Percentiles rank a stretch among this genome's conserved stretches.
Evolutionary conservation across 768 basidiomycete species (phyloP).

Genomic region (Lepiota brunneoincarnata): DNA sequence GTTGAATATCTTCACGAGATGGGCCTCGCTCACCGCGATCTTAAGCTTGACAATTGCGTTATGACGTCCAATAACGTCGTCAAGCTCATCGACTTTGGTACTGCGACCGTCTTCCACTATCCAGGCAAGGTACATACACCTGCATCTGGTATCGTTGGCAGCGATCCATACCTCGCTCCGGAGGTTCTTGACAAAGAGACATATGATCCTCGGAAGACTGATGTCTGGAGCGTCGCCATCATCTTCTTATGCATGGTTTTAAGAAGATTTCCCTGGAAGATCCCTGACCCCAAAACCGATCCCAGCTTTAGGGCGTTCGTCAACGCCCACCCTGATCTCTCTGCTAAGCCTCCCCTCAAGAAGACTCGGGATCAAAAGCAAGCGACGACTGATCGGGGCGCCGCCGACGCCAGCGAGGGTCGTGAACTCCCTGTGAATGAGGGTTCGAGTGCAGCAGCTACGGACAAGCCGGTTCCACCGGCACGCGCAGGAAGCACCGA

Average conservation of each 20-base stretch:
- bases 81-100: constrained; percentile 99
- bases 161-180: constrained; percentile 97
- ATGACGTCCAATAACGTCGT: constrained; percentile 95
- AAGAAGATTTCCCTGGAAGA: constrained; percentile 97
- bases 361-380: constrained; percentile 16
- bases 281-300: constrained; percentile 93
- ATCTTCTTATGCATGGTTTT: constrained; percentile 99
- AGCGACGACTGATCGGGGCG: constrained; percentile 14
- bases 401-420: constrained; percentile 12
- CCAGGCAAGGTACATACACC: constrained; percentile 82
- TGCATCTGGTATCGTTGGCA: constrained; percentile 92
- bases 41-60: constrained; percentile 99
- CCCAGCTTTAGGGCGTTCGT: constrained; percentile 90
- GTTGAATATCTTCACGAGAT: constrained; percentile 97
- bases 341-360: constrained; percentile 43
- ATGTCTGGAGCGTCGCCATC: constrained; percentile 98
- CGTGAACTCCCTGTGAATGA: constrained; percentile 28
- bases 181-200: constrained; percentile 80
- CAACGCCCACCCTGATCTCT: constrained; percentile 87
- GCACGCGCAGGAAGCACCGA: constrained; percentile 34
- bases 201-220: constrained; percentile 96
- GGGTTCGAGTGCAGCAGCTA: constrained; percentile 9
- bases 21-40: constrained; percentile 96
- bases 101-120: constrained; percentile 99
- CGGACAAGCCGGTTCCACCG: constrained; percentile 22